phyloP scores from a whole-genome alignment of 345 rosid genomes.

The Ceriops decandra region DNA sequence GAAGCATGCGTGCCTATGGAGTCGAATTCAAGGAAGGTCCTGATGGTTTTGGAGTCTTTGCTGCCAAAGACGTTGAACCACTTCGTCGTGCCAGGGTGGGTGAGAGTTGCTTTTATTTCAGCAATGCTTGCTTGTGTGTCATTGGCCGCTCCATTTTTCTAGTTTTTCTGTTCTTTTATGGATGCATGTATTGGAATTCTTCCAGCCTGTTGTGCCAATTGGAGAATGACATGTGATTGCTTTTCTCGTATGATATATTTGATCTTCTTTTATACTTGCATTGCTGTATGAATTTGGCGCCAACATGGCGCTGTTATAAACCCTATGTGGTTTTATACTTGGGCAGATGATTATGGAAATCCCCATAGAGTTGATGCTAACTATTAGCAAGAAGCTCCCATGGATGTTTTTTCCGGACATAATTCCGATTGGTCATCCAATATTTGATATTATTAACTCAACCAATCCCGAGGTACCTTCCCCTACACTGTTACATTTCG shows the following conservation, averaged over 20 bases:
- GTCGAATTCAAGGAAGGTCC: slow-evolving; percentile 88
- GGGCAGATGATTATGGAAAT: slow-evolving; percentile 88
- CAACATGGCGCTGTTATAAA: neutral
- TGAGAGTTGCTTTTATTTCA: slow-evolving; percentile 22
- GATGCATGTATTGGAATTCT: neutral
- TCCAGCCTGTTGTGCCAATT: neutral
- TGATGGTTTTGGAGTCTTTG: slow-evolving; percentile 84
- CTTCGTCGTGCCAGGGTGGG: slow-evolving; percentile 78
- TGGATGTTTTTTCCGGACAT: slow-evolving; percentile 99
- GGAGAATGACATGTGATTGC: neutral
- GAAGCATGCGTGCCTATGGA: slow-evolving; percentile 87
- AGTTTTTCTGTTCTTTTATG: neutral
- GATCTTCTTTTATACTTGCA: neutral
- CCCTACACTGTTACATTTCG: neutral
- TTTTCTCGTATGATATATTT: neutral
- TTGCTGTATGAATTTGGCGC: neutral
- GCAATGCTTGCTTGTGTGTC: neutral
- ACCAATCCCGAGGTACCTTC: slow-evolving; percentile 75
- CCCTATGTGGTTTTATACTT: slow-evolving; percentile 9
- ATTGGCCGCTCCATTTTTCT: slow-evolving; percentile 4
- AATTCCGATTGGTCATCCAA: slow-evolving; percentile 88
- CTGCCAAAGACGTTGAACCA: slow-evolving; percentile 83
- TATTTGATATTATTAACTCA: slow-evolving; percentile 85
- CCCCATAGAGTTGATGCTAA: slow-evolving; percentile 85
- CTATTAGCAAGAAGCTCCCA: slow-evolving; percentile 76